Evolutionary conservation across 2,329 filamentous ascomycete species (phyloP), one percentile per base, ranked within the genome.

Genomic region (Reticulascus tulasneorum): DNA sequence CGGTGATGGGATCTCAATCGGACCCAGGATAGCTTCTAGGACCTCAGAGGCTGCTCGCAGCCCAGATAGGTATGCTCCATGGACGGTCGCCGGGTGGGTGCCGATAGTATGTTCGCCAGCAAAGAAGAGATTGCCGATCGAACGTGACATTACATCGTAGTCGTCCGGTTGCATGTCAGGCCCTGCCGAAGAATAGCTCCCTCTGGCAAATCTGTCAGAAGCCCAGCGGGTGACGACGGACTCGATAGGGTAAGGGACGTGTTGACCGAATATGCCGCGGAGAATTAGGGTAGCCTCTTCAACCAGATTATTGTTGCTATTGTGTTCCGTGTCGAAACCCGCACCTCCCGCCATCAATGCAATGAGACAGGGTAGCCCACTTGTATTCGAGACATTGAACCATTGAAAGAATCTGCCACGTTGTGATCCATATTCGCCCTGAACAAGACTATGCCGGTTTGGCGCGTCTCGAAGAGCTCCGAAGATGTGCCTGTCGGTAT

Each of bases 381-480:
- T 89, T 4, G 87, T 94, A 49, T 88, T 86, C 42, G 89, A 84
- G 36, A 89, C 88, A 52, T 98, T 97, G 77, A 95, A 97, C 77
- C 95, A 97, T 50, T 98, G 79, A 53, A 97, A 98, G 63, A 95
- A 95, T 17, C 90, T 83, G n/a, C 91, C 91, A 35, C 91, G 79
- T 43, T 80, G 82, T 4, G 75, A 69, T 6, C 80, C 71, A 53
- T 97, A 97, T 47, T 95, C 86, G 33, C 77, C 75, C 52, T 94
- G 88, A 28, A 81, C 71, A 36, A 90, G 72, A 53, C 88, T 94
- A 38, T 80, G 73, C 4, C 73, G 68, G 41, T 79, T 76, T 16
- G 73, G 67, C 4, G 90, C 81, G 47, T 87, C 81, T 38, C 90
- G 83, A 26, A 98, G 68, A 25, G 95, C 79, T 9, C 93, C 94